Evolutionary conservation across 192 early-diverging fungal genomes (phyloP).

Genomic region (Podila horticola): DNA sequence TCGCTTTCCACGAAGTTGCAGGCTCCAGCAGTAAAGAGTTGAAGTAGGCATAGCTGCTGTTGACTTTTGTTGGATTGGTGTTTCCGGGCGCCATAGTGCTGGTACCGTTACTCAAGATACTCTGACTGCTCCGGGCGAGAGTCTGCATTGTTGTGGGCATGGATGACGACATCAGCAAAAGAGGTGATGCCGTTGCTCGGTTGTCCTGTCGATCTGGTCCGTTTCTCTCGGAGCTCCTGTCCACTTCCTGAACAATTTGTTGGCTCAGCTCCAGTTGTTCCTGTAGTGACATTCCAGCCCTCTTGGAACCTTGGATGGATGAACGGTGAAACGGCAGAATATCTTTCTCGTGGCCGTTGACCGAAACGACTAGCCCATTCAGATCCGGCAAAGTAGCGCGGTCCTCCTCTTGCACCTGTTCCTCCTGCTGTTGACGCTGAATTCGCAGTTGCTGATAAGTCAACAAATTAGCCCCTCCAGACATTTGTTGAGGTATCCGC

Average conservation of each 20-base stretch:
- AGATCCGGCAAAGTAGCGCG: not conserved
- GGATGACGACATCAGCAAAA: slow-evolving; percentile 47
- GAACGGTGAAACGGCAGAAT: slow-evolving; percentile 26
- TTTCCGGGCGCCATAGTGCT: slow-evolving; percentile 36
- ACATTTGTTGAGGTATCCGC: slow-evolving; percentile 28
- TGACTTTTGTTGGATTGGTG: slow-evolving; percentile 45
- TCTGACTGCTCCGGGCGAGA: slow-evolving; percentile 26
- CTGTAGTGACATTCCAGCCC: slow-evolving; percentile 39
- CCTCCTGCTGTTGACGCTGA: slow-evolving; percentile 31
- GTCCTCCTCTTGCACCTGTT: not conserved
- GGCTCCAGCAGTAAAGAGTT: slow-evolving; percentile 46
- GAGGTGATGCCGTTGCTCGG: slow-evolving; percentile 21
- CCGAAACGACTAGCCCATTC: slow-evolving; percentile 29
- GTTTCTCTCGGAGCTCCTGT: slow-evolving; percentile 17
- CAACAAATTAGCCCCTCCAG: slow-evolving; percentile 23
- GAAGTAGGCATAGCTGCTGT: slow-evolving; percentile 37
- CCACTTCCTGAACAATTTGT: slow-evolving; percentile 47
- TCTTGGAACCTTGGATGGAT: slow-evolving; percentile 11
- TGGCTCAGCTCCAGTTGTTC: slow-evolving; percentile 45
- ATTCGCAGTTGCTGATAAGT: slow-evolving; percentile 25
- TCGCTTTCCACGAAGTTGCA: slow-evolving; percentile 34
- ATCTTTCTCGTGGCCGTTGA: slow-evolving; percentile 42
- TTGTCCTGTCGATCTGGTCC: slow-evolving; percentile 16
- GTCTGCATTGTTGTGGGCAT: slow-evolving; percentile 44
- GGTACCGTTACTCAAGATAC: slow-evolving; percentile 40